Base-by-base conservation (phyloP, 805 yeast species). In the Debaryomyces castellii region DNA sequence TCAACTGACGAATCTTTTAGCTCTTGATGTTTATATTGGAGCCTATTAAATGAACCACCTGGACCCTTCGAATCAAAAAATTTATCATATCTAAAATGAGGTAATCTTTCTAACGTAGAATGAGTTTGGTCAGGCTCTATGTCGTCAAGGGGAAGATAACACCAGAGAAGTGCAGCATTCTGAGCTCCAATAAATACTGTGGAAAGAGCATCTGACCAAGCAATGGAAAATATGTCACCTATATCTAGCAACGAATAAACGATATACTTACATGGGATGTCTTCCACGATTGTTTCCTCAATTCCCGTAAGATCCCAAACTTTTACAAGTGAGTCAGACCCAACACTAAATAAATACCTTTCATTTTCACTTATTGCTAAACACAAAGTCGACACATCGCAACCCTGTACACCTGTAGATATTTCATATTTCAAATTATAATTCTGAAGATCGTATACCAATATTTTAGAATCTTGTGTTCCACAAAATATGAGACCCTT, bases 31-130 rank as follows among this genome's bases (percentile, higher is more conserved):
- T 59, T 60, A 5, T 62, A 51, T 48, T 63, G 72, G 16, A 63
- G 54, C 11, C 54, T 45, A 41, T 62, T 66, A 16, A 64, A 46
- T 14, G 67, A 69, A 4, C 90, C 92, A 1, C 92, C 85, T 0
- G 95, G 94, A 0, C 97, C 96, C 41, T 73, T 75, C 2, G 97
- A 91, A 61, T 92, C 97, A 61, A 94, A 92, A 55, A 92, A 94
- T 56, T 80, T 82, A 62, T 89, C 89, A 59, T 80, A 89, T 53
- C 95, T 74, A 55, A 78, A 77, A 47, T 84, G 83, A 3, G 77
- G 77, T 12, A 72, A 56, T n/a, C 69, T 57, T 20, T 62, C 62
- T 4, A 60, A 35, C 20, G 47, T 41, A 17, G 36, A 14, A 14
- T 27, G 45, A 3, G 33, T 27, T 21, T 28, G 28, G 12, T 20